phyloP scores from a whole-genome alignment of 78 protist species.

The Acrasis kona region DNA sequence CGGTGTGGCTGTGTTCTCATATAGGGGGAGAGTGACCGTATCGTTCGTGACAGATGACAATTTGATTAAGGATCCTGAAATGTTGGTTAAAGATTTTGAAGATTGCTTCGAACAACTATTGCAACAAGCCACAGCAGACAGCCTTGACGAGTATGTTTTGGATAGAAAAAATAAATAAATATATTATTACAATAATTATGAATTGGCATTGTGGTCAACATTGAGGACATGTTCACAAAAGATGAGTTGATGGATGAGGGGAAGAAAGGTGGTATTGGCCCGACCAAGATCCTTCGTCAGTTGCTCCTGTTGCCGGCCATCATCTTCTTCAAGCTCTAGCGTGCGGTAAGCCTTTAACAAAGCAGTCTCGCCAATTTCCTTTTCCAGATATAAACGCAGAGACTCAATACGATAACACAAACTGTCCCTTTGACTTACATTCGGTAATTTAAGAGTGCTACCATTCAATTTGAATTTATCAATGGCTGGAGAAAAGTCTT shows the following conservation, averaged over 20 bases:
- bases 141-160: no score
- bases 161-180: no score
- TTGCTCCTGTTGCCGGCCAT: no score
- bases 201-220: no score
- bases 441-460: conserved; percentile 12
- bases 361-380: background rate
- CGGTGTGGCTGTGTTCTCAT: background rate
- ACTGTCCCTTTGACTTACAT: background rate
- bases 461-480: conserved; percentile 1
- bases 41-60: background rate
- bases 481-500: background rate
- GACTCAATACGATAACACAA: conserved; percentile 12
- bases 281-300: no score
- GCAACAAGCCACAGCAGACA: no score
- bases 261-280: no score
- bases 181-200: no score
- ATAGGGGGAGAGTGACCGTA: background rate
- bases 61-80: background rate
- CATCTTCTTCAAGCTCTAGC: background rate
- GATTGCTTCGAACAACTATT: background rate
- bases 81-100: background rate
- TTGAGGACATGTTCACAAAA: no score
- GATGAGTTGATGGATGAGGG: no score
- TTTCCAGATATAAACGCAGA: background rate
- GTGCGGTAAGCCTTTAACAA: background rate